phyloP scores from a whole-genome alignment of 2,329 filamentous ascomycete species.

The Bipolaris gigantea region DNA sequence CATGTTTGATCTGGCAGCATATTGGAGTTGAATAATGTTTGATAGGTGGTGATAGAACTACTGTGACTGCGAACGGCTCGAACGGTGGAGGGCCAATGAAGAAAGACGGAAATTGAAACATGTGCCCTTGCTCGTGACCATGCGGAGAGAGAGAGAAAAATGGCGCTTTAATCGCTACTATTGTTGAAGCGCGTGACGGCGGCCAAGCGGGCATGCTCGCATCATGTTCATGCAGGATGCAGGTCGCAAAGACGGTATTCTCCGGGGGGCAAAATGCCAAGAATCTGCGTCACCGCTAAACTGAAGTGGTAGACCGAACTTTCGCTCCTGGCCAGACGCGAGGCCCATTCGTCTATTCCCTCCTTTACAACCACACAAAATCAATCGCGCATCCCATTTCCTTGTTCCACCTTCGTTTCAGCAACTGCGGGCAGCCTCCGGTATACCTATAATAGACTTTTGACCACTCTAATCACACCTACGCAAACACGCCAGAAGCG shows the following conservation, averaged over 20 bases:
- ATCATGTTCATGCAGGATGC: constrained; percentile 11
- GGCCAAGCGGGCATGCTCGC: constrained; percentile 7
- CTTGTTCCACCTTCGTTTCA: constrained; percentile 15
- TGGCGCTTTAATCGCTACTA: too few species aligned
- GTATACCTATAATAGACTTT: constrained; percentile 21
- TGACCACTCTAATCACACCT: constrained; percentile 9
- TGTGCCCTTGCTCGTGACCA: background rate
- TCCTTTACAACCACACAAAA: constrained; percentile 16
- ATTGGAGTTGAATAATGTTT: constrained; percentile 18
- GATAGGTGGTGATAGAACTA: constrained; percentile 10
- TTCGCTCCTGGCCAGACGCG: constrained; percentile 37
- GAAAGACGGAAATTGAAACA: constrained; percentile 28
- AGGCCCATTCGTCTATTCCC: constrained; percentile 7
- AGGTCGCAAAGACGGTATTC: background rate
- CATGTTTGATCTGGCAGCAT: constrained; percentile 13
- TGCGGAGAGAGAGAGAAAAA: background rate
- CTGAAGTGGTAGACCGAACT: constrained; percentile 32
- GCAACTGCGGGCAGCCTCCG: constrained; percentile 34
- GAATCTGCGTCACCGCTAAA: constrained; percentile 29
- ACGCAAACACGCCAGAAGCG: constrained; percentile 5
- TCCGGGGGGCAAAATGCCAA: constrained; percentile 20
- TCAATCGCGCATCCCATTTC: constrained; percentile 16
- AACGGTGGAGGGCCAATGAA: constrained; percentile 29
- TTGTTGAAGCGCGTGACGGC: background rate
- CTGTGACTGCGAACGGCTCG: constrained; percentile 17